A percentile compares a stretch with the other conserved stretches of the same genome.
Conservation (phyloP, 768 basidiomycete species). For the Leccinum ochraceum region DNA sequence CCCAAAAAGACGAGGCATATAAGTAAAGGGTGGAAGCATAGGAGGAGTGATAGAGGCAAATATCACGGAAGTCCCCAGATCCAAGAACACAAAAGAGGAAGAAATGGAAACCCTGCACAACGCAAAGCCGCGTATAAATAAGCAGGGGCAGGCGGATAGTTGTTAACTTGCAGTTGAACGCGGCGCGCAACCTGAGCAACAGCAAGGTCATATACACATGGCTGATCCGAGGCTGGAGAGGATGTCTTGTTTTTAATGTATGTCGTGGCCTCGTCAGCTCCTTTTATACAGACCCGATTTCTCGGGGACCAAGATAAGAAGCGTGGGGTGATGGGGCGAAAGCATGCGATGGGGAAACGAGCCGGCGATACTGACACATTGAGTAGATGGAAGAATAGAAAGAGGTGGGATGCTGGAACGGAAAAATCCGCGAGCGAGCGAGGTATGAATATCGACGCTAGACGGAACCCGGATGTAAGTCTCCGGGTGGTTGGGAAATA, state of each 20-base stretch:
- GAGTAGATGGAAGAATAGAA: constrained; percentile 31
- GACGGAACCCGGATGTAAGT: constrained; percentile 32
- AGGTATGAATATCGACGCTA: constrained; percentile 49
- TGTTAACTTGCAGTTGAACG: constrained; percentile 18
- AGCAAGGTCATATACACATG: constrained; percentile 33
- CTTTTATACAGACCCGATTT: constrained; percentile 40
- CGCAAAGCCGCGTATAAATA: constrained; percentile 35
- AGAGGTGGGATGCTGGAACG: constrained; percentile 25
- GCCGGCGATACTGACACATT: constrained; percentile 46
- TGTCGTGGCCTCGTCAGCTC: constrained; percentile 33
- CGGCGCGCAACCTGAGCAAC: constrained; percentile 28
- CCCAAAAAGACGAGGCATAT: constrained; percentile 25
- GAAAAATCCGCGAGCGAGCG: constrained; percentile 35
- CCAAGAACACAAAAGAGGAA: constrained; percentile 41
- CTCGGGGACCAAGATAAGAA: constrained; percentile 35
- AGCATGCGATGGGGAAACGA: constrained; percentile 41
- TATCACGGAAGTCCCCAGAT: constrained; percentile 38
- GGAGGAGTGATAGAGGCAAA: constrained; percentile 19
- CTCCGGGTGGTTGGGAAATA: constrained; percentile 16
- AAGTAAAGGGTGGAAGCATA: constrained; percentile 18
- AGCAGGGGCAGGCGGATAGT: constrained; percentile 29
- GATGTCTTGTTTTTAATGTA: constrained; percentile 30
- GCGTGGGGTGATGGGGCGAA: constrained; percentile 41
- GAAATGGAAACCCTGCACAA: constrained; percentile 31
- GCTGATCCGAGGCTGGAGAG: constrained; percentile 29